Conservation (phyloP, 345 rosid species). For the Triadica sebifera region DNA sequence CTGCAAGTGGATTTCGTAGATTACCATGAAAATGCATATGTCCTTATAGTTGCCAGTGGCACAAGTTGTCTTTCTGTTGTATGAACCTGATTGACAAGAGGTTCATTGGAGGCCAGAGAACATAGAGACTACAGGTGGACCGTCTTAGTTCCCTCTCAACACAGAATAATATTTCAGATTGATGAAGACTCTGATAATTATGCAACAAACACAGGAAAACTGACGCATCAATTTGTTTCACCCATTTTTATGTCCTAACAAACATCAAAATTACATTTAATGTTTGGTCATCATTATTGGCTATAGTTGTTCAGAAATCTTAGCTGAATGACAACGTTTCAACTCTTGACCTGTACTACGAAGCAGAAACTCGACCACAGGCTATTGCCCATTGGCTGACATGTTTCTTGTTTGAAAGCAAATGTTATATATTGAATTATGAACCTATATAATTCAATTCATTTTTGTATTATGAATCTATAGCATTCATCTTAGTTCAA, state of each 20-base stretch:
- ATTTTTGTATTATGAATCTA: too few species aligned
- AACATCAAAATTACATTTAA: constrained; percentile 10
- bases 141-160: constrained; percentile 26
- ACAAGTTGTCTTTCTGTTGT: constrained; percentile 30
- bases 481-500: too few species aligned
- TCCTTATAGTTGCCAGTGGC: constrained; percentile 9
- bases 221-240: constrained; percentile 2
- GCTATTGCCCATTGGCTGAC: neutral
- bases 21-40: neutral
- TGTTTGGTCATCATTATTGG: neutral
- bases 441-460: too few species aligned
- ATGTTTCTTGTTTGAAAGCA: constrained; percentile 7
- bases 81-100: constrained; percentile 11
- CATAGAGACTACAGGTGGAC: constrained; percentile 33
- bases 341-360: too few species aligned
- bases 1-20: constrained; percentile 10
- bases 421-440: neutral
- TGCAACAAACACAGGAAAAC: too few species aligned
- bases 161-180: constrained; percentile 13
- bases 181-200: constrained; percentile 36
- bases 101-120: constrained; percentile 18
- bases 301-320: neutral
- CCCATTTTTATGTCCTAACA: constrained; percentile 8
- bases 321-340: neutral
- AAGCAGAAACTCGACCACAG: too few species aligned